Base-by-base conservation (phyloP, 2,329 filamentous ascomycete species). In the Aspergillus sp. region DNA sequence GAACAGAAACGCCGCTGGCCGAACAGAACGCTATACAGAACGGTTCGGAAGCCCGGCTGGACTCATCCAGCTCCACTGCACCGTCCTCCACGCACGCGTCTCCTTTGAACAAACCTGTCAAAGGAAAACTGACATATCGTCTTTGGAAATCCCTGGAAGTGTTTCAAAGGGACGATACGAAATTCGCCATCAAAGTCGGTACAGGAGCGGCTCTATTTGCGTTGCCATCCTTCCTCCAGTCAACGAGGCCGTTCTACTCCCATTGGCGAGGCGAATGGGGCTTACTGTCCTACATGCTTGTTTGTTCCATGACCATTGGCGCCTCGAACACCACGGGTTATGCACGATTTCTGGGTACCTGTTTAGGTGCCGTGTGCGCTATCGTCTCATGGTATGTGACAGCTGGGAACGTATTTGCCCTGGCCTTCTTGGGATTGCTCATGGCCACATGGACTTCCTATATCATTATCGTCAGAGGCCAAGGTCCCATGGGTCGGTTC, bases 201-300 rank as follows among this genome's bases (percentile, higher is more conserved):
- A 82, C 93, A 38, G 94, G 94, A 19, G 94, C 94, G 11, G 83
- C 91, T 4, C 73, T 97, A 0, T 97, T 93, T 76, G 93, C 91
- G 16, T 84, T 94, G 70, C 89, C 95, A 61, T 88, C 94, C 2
- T 99, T 96, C 65, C 81, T 97, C 31, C 82, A 86, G 1, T 76
- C 81, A 7, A 96, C 91, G 2, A 80, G 91, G 48, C 88, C 89
- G 0, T 81, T 88, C 17, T 99, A 97, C 69, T 81, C 85, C 48
- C 87, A 88, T 64, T 97, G 92, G 91, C 82, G 93, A 68, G 93
- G 93, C 25, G 94, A 99, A 78, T 99, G 94, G 94, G 94, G 94
- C 19, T 79, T 99, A 2, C 72, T 99, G 50, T 96, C 91, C 0
- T 97, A 96, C 76, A 97, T 97, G 93, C 86, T 97, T 66, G 94